Conservation (phyloP, 192 early-diverging fungal species). For the Chytriomyces sp. region DNA sequence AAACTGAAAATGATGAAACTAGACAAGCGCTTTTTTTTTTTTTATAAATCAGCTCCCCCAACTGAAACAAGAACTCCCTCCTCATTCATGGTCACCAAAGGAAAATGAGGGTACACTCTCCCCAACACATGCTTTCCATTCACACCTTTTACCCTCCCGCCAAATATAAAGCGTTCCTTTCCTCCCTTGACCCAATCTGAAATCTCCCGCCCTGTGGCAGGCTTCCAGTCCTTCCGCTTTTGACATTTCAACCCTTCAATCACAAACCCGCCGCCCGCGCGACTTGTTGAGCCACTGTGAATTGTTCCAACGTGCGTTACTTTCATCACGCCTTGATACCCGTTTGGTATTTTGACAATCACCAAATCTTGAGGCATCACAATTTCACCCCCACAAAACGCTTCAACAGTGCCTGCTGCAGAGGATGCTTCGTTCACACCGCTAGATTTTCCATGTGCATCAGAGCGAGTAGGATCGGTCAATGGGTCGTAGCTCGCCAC, state of each 20-base stretch:
- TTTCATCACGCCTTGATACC: not conserved
- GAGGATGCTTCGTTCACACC: too few species aligned
- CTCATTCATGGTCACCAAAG: not conserved
- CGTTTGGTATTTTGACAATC: not conserved
- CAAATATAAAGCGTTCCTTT: not conserved
- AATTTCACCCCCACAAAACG: not conserved
- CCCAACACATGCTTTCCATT: not conserved
- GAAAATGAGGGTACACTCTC: not conserved
- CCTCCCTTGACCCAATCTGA: not conserved
- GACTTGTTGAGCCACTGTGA: not conserved
- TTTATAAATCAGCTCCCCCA: not conserved
- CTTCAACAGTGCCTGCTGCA: not conserved
- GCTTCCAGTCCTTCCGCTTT: not conserved
- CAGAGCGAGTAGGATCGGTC: too few species aligned
- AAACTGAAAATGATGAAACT: not conserved
- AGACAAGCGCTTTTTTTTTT: not conserved
- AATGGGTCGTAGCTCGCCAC: not conserved
- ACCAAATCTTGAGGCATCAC: not conserved
- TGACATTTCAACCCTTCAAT: not conserved
- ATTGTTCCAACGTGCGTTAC: not conserved
- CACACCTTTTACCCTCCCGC: not conserved
- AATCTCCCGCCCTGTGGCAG: not conserved
- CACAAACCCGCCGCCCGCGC: not conserved
- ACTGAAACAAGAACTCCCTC: not conserved
- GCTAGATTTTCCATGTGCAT: too few species aligned